Evolutionary conservation across 2,329 filamentous ascomycete genomes (phyloP), one percentile per base, ranked within the genome.

Genomic region (Trichophyton benhamiae): DNA sequence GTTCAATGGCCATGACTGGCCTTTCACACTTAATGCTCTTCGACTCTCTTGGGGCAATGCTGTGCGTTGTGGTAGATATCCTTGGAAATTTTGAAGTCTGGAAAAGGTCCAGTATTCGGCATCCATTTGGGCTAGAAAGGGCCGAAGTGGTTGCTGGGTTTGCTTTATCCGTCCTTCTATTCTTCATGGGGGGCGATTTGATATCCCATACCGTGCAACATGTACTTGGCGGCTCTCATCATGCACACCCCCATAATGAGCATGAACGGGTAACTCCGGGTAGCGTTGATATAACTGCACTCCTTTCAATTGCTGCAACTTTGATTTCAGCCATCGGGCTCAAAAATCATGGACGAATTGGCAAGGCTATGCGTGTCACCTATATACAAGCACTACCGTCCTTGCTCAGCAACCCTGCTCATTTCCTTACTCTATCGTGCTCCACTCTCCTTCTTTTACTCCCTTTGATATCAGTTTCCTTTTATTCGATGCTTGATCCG

Each of bases 1-100:
- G 90, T 38, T 95, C 89, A 20, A 82, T 96, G 27, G 90, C 92
- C 9, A 87, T 96, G 77, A 96, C 91, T 5, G 92, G 92, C 0
- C 79, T 99, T 17, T 96, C 91, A 8, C 91, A 96, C 69, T 79
- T 99, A 55, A 87, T 97, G 63, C 89, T 97, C 73, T 99, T 96
- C 72, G 94, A 99, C 72, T 92, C 94, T 7, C 84, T 95, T 1
- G 94, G 91, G 38, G 94, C 94, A 3, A 86, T 91, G 57, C 83
- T 97, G 3, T 97, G 92, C 72, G 91, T 96, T 2, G 86, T 84
- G 11, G 92, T 97, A 55, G 94, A 99, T 70, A 89, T 97, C 1
- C 83, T 96, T 57, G 86, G 89, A 59, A 99, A 99, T 73, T 99
- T 99, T 69, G 94, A 99, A 72, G 91, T 97, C 46, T 99, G 94